Percentiles rank a stretch among this genome's conserved stretches.
These are phyloP conservation scores for Puccinia novopanici DNA, from an alignment of 1,284 basidiomycete species.

Conservation along the genomic window DNA sequence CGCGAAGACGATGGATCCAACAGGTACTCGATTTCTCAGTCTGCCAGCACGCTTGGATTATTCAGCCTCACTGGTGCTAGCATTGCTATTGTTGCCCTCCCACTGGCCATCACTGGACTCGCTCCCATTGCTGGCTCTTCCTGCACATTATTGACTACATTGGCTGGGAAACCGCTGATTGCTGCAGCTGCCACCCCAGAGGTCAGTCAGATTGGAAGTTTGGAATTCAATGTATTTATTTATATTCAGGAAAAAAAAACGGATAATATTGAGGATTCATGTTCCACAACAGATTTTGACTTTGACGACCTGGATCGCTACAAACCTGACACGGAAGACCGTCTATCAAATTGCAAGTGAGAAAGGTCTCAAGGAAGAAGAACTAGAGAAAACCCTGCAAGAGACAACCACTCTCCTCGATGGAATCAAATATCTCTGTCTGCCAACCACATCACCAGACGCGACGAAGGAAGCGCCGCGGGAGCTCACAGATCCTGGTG, in stretches of 20 bases:
- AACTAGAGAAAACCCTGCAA: slow-evolving; percentile 34
- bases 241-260: not conserved
- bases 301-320: slow-evolving; percentile 41
- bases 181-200: slow-evolving; percentile 36
- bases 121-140: slow-evolving; percentile 38
- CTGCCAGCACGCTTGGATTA: slow-evolving; percentile 33
- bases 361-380: slow-evolving; percentile 35
- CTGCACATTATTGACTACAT: slow-evolving; percentile 17
- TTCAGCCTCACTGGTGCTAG: slow-evolving; percentile 41
- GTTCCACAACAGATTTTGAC: slow-evolving; percentile 24
- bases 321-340: slow-evolving; percentile 28
- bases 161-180: slow-evolving; percentile 28
- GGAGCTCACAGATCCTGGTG: not conserved
- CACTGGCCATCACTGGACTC: slow-evolving; percentile 26
- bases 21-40: slow-evolving; percentile 33
- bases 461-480: not conserved
- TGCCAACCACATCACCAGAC: not conserved
- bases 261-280: no score
- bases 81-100: slow-evolving; percentile 39
- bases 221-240: not conserved
- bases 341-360: slow-evolving; percentile 38
- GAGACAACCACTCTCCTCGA: slow-evolving; percentile 23
- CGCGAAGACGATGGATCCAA: slow-evolving; percentile 32
- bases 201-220: not conserved
- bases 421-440: slow-evolving; percentile 33